Percentiles rank a stretch among this genome's conserved stretches.
Evolutionary conservation across 805 yeast genomes (phyloP).

Genomic region (Hanseniaspora taiwanica): DNA sequence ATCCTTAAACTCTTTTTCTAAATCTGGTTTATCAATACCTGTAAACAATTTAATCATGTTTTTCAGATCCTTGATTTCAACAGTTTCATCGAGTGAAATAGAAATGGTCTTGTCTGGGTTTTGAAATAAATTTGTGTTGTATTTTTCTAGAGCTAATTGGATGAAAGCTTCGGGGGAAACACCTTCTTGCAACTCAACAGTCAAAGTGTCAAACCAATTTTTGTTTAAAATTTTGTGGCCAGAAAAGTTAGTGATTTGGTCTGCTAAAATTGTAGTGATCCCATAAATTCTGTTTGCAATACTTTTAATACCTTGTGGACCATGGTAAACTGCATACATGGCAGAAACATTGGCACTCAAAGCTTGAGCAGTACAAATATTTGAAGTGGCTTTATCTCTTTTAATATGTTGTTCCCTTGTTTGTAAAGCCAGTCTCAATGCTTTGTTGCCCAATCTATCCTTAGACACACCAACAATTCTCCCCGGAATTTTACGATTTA

Average conservation of each 20-base stretch:
- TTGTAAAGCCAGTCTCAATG: conserved; percentile 84
- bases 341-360: conserved; percentile 90
- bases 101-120: conserved; percentile 50
- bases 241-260: conserved; percentile 29
- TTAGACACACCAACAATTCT: conserved; percentile 87
- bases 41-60: conserved; percentile 51
- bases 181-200: conserved; percentile 38
- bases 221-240: conserved; percentile 41
- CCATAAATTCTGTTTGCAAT: conserved; percentile 73
- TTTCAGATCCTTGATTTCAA: conserved; percentile 45
- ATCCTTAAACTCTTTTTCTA: background rate
- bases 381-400: conserved; percentile 94
- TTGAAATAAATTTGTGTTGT: conserved; percentile 66
- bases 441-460: conserved; percentile 83
- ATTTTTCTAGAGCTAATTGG: conserved; percentile 39
- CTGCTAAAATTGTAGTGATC: conserved; percentile 58
- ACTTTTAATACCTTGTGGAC: conserved; percentile 68
- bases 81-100: conserved; percentile 86
- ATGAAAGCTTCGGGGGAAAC: conserved; percentile 34
- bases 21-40: conserved; percentile 14
- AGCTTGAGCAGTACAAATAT: conserved; percentile 97
- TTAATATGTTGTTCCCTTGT: conserved; percentile 97
- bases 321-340: conserved; percentile 93
- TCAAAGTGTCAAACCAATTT: conserved; percentile 79
- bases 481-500: conserved; percentile 92